Percentiles rank a stretch among this genome's conserved stretches.
These are phyloP conservation scores for Gracilaria vermiculophylla DNA, from an alignment of 23 red algal genomes.

Conservation along the genomic window DNA sequence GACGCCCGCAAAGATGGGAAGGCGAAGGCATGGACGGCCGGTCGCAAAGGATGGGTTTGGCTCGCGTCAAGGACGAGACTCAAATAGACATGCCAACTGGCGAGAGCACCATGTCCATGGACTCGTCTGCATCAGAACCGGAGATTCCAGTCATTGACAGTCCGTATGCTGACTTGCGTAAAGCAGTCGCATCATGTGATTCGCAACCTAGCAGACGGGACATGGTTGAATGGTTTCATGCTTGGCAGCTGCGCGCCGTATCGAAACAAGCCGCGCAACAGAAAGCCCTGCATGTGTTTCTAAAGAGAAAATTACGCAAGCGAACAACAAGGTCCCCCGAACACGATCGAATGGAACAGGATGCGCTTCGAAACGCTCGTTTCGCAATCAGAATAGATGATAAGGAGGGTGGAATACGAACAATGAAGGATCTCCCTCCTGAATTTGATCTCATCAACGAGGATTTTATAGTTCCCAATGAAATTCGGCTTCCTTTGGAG, in stretches of 20 bases:
- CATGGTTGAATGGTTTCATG: conserved; percentile 63
- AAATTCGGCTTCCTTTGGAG: conserved; percentile 61
- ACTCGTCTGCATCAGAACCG: conserved; percentile 26
- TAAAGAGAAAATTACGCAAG: conserved; percentile 48
- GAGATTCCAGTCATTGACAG: conserved; percentile 15
- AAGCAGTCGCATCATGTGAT: conserved; percentile 7
- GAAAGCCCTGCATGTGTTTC: conserved; percentile 62
- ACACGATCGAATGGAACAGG: conserved; percentile 50
- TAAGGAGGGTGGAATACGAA: neutral
- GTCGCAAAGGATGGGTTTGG: neutral
- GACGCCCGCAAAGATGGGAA: conserved; percentile 69
- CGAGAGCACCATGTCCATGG: conserved; percentile 33
- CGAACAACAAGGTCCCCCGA: conserved; percentile 38
- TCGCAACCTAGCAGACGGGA: conserved; percentile 12
- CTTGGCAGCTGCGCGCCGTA: conserved; percentile 64
- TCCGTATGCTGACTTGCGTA: conserved; percentile 42
- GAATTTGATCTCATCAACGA: conserved; percentile 8
- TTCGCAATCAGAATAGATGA: neutral
- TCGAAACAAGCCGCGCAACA: conserved; percentile 60
- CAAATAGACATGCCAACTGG: neutral
- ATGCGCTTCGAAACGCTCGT: conserved; percentile 63
- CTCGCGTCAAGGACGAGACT: neutral
- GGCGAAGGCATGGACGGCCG: conserved; percentile 2
- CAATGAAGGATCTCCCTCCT: neutral
- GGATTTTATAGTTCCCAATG: conserved; percentile 29